Conservation (phyloP, 805 yeast species). For the Grigorovia transvaalensis region DNA sequence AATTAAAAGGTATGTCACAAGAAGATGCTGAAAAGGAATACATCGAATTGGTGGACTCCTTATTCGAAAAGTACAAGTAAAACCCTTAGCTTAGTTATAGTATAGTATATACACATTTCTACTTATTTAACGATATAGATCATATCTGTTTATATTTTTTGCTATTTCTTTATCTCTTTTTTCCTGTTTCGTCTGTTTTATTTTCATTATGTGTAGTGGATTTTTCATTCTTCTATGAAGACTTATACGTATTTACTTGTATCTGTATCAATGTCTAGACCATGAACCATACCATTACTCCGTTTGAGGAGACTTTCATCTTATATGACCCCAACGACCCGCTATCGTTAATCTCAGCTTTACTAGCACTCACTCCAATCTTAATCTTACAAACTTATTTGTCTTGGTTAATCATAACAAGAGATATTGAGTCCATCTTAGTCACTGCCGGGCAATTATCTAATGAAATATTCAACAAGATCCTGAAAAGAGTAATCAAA, state of each 20-base stretch:
- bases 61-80: slow-evolving; percentile 35
- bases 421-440: slow-evolving; percentile 79
- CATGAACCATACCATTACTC: slow-evolving; percentile 26
- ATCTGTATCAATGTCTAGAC: background rate
- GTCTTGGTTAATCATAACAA: slow-evolving; percentile 69
- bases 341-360: slow-evolving; percentile 52
- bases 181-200: no score
- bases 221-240: no score
- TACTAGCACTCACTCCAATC: slow-evolving; percentile 73
- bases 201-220: no score
- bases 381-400: slow-evolving; percentile 66
- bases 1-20: slow-evolving; percentile 71
- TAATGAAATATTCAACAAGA: slow-evolving; percentile 62
- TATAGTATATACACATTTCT: slow-evolving; percentile 5
- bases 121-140: background rate
- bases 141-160: background rate
- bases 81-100: background rate
- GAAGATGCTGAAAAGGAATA: slow-evolving; percentile 85
- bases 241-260: background rate
- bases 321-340: slow-evolving; percentile 60
- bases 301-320: slow-evolving; percentile 82
- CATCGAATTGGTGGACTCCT: slow-evolving; percentile 56
- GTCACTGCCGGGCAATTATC: slow-evolving; percentile 78
- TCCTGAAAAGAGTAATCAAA: slow-evolving; percentile 51
- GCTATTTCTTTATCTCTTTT: background rate